Evolutionary conservation across 2,329 filamentous ascomycete genomes (phyloP).

Genomic region (Thelonectria olida): DNA sequence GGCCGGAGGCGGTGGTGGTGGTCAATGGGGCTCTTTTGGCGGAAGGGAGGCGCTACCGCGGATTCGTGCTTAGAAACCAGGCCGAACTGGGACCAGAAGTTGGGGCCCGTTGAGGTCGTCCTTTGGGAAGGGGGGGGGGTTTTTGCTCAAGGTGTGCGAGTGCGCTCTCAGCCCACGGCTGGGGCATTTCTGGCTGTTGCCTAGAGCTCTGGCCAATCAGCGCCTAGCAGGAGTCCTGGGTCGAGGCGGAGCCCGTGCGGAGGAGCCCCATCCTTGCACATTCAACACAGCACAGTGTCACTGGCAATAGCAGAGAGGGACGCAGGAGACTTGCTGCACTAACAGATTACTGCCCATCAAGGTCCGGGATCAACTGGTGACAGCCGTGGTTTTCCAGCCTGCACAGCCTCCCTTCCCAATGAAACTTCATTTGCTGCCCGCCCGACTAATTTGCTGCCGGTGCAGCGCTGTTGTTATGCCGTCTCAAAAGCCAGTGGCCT

Average conservation of each 20-base stretch:
- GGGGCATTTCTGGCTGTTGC: slow-evolving; percentile 44
- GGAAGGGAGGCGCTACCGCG: slow-evolving; percentile 12
- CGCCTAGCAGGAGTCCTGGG: slow-evolving; percentile 29
- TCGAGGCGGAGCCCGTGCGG: slow-evolving; percentile 42
- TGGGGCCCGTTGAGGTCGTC: no score
- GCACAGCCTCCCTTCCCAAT: background rate
- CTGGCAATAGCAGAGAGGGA: slow-evolving; percentile 17
- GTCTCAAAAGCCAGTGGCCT: background rate
- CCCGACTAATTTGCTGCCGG: no score
- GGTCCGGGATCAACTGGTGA: no score
- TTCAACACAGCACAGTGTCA: slow-evolving; percentile 10
- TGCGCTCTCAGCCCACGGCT: slow-evolving; percentile 38
- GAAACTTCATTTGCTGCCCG: no score
- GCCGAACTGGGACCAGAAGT: background rate
- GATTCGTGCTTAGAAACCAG: slow-evolving; percentile 43
- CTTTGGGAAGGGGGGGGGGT: no score
- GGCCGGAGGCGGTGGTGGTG: slow-evolving; percentile 25
- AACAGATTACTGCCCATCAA: no score
- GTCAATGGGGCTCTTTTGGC: slow-evolving; percentile 24
- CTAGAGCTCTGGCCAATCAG: slow-evolving; percentile 38
- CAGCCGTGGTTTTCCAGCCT: background rate
- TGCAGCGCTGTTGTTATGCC: background rate
- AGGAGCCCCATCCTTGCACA: slow-evolving; percentile 34
- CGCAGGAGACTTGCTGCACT: slow-evolving; percentile 21
- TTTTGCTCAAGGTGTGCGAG: no score